Evolutionary conservation across 352 stramenopile genomes (phyloP).

Genomic region (Pythium catenulatum): DNA sequence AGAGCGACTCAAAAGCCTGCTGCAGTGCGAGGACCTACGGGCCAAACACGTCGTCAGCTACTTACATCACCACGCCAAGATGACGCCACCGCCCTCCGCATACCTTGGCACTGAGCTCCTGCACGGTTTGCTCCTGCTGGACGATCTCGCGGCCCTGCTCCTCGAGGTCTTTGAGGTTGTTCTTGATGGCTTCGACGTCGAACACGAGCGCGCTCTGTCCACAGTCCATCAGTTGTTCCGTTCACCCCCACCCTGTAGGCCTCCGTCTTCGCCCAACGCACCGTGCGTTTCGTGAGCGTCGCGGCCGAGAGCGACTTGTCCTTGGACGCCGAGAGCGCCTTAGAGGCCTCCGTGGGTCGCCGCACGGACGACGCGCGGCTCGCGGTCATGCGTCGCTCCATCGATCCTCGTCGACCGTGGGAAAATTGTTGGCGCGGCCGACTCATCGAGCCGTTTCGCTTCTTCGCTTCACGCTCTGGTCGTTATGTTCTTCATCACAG

Average conservation of each 20-base stretch:
- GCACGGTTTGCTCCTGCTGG: slow-evolving; percentile 72
- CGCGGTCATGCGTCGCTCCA: slow-evolving; percentile 33
- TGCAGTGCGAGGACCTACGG: slow-evolving; percentile 76
- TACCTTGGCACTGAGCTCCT: slow-evolving; percentile 69
- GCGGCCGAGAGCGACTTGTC: slow-evolving; percentile 77
- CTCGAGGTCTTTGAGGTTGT: slow-evolving; percentile 68
- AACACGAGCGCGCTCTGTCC: slow-evolving; percentile 75
- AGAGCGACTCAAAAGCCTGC: slow-evolving; percentile 77
- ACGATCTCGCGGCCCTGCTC: slow-evolving; percentile 69
- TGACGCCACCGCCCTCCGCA: background rate
- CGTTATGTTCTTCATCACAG: too few relatives aligned
- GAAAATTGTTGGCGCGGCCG: background rate
- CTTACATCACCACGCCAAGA: background rate
- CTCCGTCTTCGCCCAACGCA: slow-evolving; percentile 3
- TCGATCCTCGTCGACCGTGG: background rate
- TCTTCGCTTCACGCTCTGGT: background rate
- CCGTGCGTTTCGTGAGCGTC: slow-evolving; percentile 80
- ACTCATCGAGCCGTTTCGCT: background rate
- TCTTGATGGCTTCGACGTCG: slow-evolving; percentile 79
- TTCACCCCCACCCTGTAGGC: background rate
- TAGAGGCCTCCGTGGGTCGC: slow-evolving; percentile 72
- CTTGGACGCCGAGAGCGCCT: slow-evolving; percentile 66
- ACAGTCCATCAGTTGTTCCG: background rate
- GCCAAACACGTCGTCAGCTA: background rate
- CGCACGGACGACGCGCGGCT: slow-evolving; percentile 46